Conservation (phyloP, 495 filamentous ascomycete species). For the Aspergillus sclerotiicarbonarius region DNA sequence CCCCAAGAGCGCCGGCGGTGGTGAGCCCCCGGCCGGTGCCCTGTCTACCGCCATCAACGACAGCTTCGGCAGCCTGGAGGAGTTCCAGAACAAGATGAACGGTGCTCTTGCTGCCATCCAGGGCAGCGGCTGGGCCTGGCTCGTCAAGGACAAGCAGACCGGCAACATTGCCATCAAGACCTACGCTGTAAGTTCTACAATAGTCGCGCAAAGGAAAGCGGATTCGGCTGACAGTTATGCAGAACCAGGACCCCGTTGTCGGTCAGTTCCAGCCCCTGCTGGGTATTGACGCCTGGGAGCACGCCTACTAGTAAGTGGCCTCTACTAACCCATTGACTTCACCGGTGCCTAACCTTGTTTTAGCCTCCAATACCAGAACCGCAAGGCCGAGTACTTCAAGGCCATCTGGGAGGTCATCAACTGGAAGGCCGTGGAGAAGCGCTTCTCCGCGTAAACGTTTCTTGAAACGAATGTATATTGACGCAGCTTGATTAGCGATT, state of each 20-base stretch:
- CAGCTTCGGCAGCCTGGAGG: constrained; percentile 70
- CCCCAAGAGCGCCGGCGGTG: constrained; percentile 67
- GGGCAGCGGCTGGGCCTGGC: constrained; percentile 93
- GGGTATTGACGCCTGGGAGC: constrained; percentile 98
- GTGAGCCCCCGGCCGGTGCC: constrained; percentile 67
- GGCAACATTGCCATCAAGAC: constrained; percentile 71
- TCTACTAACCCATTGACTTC: background rate
- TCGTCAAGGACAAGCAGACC: constrained; percentile 82
- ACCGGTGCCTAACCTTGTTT: constrained; percentile 36
- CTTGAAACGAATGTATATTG: constrained; percentile 9
- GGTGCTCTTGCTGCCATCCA: constrained; percentile 81
- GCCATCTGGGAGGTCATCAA: constrained; percentile 98
- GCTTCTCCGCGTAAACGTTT: constrained; percentile 51
- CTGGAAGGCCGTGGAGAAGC: constrained; percentile 91
- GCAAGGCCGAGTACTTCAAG: constrained; percentile 96
- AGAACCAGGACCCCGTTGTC: constrained; percentile 92
- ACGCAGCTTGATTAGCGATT: constrained; percentile 12
- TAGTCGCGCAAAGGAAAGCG: no score
- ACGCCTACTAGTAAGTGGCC: constrained; percentile 66
- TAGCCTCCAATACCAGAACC: constrained; percentile 95
- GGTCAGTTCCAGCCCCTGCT: constrained; percentile 82
- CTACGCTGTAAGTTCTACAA: constrained; percentile 55
- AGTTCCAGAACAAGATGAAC: constrained; percentile 75
- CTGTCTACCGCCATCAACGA: constrained; percentile 70
- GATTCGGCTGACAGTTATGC: background rate